Conservation (phyloP, 2,329 filamentous ascomycete species). For the Fusarium papillatum region DNA sequence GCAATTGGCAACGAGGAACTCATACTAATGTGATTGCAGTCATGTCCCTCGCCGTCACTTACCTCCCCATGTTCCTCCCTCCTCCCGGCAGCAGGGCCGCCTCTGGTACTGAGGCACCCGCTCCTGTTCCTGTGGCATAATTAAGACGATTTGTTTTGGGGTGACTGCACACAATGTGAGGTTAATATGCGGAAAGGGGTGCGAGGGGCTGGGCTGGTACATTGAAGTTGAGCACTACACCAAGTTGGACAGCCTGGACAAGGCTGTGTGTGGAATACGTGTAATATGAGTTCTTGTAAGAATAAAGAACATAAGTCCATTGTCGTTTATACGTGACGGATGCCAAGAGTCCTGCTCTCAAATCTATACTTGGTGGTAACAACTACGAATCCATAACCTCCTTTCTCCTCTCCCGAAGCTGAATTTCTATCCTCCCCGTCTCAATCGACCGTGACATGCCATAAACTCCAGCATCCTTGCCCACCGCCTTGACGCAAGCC, state of each 20-base stretch:
- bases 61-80: conserved; percentile 65
- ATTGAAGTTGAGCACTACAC: conserved; percentile 20
- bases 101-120: conserved; percentile 50
- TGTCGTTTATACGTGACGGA: background rate
- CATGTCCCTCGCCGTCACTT: conserved; percentile 69
- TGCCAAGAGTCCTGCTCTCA: background rate
- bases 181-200: background rate
- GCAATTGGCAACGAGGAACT: background rate
- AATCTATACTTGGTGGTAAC: background rate
- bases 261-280: conserved; percentile 3
- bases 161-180: conserved; percentile 16
- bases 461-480: background rate
- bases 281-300: conserved; percentile 15
- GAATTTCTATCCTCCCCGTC: background rate
- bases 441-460: background rate
- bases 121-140: conserved; percentile 35
- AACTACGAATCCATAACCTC: background rate
- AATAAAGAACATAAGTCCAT: conserved; percentile 7
- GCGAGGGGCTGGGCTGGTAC: background rate
- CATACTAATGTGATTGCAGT: conserved; percentile 55
- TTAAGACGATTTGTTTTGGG: background rate
- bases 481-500: background rate
- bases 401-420: background rate
- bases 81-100: conserved; percentile 48
- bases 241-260: background rate